Conservation (phyloP, 768 basidiomycete genomes). For the Sarcomyxa edulis region DNA sequence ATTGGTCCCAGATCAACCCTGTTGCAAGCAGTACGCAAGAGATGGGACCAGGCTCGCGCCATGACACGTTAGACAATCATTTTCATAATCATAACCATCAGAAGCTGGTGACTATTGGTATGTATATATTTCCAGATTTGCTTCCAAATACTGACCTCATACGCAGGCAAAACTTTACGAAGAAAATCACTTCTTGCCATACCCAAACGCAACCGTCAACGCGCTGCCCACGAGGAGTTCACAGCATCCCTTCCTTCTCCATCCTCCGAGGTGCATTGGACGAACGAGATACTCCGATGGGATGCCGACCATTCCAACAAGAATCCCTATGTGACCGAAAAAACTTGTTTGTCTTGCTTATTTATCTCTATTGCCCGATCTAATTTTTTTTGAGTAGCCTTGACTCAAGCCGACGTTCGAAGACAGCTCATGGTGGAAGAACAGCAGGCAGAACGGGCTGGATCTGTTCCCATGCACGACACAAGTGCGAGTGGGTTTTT, state of each 20-base stretch:
- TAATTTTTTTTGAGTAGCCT: too few species aligned
- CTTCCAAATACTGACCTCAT: too few species aligned
- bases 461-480: not conserved
- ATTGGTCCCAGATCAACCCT: constrained; percentile 6
- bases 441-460: not conserved
- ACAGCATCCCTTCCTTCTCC: not conserved
- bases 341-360: too few species aligned
- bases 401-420: constrained; percentile 1
- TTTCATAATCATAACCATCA: constrained; percentile 8
- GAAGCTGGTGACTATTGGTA: constrained; percentile 8
- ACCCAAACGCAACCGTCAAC: constrained; percentile 4
- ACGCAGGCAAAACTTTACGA: constrained; percentile 10
- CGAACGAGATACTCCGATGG: constrained; percentile 12
- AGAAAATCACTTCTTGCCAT: constrained; percentile 1
- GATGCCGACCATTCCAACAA: constrained; percentile 13
- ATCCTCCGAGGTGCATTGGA: constrained; percentile 10
- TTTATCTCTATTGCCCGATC: too few species aligned
- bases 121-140: constrained; percentile 5
- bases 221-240: constrained; percentile 1
- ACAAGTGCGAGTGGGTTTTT: not conserved
- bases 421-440: not conserved
- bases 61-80: constrained; percentile 14
- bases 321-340: constrained; percentile 17
- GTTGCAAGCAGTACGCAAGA: constrained; percentile 11
- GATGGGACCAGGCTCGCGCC: constrained; percentile 13